Percentiles rank a stretch among this genome's conserved stretches.
phyloP scores from a whole-genome alignment of 2,329 filamentous ascomycete genomes.

The Purpureocillium lavendulum region DNA sequence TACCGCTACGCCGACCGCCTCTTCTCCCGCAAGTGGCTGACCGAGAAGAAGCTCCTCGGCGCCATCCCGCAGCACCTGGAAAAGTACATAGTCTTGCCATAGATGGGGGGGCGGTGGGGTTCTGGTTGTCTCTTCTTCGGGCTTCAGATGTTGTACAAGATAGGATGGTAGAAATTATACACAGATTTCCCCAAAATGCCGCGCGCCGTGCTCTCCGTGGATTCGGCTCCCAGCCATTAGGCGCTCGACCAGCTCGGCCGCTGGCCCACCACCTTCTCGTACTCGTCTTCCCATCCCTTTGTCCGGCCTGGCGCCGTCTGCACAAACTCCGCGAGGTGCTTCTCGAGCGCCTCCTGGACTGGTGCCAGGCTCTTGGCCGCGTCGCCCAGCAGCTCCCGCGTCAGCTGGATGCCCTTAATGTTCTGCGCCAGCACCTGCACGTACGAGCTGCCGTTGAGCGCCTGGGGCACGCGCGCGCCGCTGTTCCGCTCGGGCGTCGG shows the following conservation, averaged over 20 bases:
- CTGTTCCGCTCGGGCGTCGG: conserved; percentile 9
- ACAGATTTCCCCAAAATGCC: no score
- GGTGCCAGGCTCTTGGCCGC: conserved; percentile 22
- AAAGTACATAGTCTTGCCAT: conserved; percentile 92
- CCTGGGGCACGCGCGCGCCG: conserved; percentile 3
- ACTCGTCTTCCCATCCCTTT: conserved; percentile 14
- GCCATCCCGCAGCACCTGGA: conserved; percentile 78
- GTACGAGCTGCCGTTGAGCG: conserved; percentile 17
- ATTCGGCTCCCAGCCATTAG: background rate
- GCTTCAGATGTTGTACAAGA: conserved; percentile 15
- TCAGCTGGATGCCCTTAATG: conserved; percentile 34
- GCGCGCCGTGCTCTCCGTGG: background rate
- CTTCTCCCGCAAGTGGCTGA: conserved; percentile 87
- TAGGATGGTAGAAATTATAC: conserved; percentile 15
- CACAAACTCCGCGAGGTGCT: conserved; percentile 25
- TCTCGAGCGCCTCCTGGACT: conserved; percentile 27
- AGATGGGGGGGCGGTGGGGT: conserved; percentile 9
- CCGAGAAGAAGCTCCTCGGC: conserved; percentile 71
- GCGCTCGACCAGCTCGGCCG: conserved; percentile 17
- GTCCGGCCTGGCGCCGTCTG: conserved; percentile 7
- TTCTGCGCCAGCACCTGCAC: conserved; percentile 19
- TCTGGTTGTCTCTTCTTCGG: background rate
- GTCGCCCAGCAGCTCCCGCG: conserved; percentile 29
- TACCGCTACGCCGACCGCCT: conserved; percentile 92
- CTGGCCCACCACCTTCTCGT: conserved; percentile 17